Percentiles rank a stretch among this genome's conserved stretches.
Conservation (phyloP, 164 flowering plant genomes). For the Vitis riparia region DNA sequence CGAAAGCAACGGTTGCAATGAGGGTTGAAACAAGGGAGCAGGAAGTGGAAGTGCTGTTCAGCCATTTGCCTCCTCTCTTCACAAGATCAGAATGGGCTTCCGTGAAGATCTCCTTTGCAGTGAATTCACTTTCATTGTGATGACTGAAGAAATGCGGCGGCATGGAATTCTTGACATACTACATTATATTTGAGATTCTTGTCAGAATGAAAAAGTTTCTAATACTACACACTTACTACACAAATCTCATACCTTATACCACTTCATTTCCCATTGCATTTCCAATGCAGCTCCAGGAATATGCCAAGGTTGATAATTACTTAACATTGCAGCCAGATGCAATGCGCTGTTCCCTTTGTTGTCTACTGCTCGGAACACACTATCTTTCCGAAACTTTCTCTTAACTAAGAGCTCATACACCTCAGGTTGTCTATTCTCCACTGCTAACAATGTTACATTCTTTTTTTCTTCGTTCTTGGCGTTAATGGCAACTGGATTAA, state of each 20-base stretch:
- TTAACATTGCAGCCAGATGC: constrained; percentile 11
- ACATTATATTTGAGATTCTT: no score
- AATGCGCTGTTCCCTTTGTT: constrained; percentile 13
- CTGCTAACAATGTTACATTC: constrained; percentile 19
- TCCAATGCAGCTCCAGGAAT: constrained; percentile 11
- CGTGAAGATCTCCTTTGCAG: constrained; percentile 15
- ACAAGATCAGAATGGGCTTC: constrained; percentile 7
- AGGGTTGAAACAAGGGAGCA: constrained; percentile 29
- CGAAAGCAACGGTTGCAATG: constrained; percentile 30
- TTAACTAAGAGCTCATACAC: constrained; percentile 3
- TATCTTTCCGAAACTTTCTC: not conserved
- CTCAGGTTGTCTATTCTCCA: constrained; percentile 14
- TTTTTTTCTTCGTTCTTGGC: constrained; percentile 4
- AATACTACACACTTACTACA: no score
- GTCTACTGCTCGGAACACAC: constrained; percentile 9
- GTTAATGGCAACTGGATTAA: constrained; percentile 17
- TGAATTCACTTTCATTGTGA: constrained; percentile 10
- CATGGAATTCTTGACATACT: constrained; percentile 21
- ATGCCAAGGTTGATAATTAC: constrained; percentile 7
- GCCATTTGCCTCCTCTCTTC: constrained; percentile 18
- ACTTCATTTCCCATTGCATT: no score
- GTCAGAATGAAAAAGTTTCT: no score
- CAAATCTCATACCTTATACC: no score
- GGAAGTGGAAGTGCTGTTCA: constrained; percentile 20
- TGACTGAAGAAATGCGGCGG: constrained; percentile 2